phyloP scores from a whole-genome alignment of 768 basidiomycete species.

The Udeniomyces megalosporus region DNA sequence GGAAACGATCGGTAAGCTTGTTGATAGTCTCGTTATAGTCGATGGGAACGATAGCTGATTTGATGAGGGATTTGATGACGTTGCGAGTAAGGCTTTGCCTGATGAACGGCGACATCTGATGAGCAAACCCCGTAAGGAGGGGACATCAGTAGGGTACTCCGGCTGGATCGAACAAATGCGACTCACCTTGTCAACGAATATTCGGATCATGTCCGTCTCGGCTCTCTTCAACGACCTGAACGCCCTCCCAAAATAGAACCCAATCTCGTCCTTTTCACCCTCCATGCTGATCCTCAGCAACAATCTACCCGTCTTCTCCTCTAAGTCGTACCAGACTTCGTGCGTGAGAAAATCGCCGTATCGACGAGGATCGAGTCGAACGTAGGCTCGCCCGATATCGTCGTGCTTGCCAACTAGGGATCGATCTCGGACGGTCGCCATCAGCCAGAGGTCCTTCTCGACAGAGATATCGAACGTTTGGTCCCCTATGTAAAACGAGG shows the following conservation, averaged over 20 bases:
- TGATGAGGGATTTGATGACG: conserved; percentile 62
- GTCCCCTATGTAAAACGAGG: conserved; percentile 85
- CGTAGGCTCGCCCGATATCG: conserved; percentile 65
- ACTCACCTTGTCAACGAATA: conserved; percentile 87
- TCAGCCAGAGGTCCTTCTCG: conserved; percentile 86
- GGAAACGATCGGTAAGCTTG: conserved; percentile 17
- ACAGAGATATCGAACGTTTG: conserved; percentile 92
- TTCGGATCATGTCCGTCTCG: conserved; percentile 86
- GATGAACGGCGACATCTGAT: conserved; percentile 83
- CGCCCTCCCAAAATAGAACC: conserved; percentile 90
- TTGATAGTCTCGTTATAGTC: conserved; percentile 18
- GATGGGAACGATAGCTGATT: conserved; percentile 30
- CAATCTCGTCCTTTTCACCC: conserved; percentile 93
- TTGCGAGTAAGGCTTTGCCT: conserved; percentile 64
- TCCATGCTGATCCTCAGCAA: conserved; percentile 90
- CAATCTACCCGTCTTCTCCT: conserved; percentile 56
- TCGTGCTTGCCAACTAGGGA: conserved; percentile 84
- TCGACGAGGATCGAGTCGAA: conserved; percentile 75
- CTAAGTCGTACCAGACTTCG: conserved; percentile 82
- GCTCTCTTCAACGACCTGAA: conserved; percentile 86
- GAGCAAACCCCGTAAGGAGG: not conserved
- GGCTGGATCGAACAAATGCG: too few species aligned
- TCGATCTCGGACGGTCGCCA: conserved; percentile 85
- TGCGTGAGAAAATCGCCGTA: conserved; percentile 80
- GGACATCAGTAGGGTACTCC: not conserved